These are phyloP conservation scores for Vitis rupestris DNA, from an alignment of 164 flowering plant genomes.

Conservation along the genomic window DNA sequence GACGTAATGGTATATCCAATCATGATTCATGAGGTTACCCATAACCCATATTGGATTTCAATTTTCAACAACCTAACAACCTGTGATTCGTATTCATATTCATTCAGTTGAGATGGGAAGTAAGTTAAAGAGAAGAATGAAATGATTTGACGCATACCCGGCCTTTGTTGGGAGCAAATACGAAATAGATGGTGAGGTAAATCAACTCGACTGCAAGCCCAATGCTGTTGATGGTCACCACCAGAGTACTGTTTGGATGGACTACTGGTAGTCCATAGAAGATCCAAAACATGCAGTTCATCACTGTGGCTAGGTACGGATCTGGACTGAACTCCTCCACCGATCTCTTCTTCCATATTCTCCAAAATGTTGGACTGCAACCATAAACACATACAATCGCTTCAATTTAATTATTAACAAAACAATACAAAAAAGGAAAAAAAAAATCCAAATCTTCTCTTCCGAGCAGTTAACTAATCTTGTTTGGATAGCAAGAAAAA, in stretches of 20 bases:
- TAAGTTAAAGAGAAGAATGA: background rate
- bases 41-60: too few species aligned
- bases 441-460: too few species aligned
- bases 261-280: constrained; percentile 44
- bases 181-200: constrained; percentile 36
- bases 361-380: constrained; percentile 47
- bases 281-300: constrained; percentile 43
- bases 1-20: too few species aligned
- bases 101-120: background rate
- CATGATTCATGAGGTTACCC: too few species aligned
- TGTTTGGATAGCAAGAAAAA: background rate
- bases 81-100: too few species aligned
- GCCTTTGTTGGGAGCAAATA: constrained; percentile 19
- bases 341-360: constrained; percentile 31
- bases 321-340: constrained; percentile 36
- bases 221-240: constrained; percentile 46
- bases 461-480: too few species aligned
- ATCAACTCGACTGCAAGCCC: constrained; percentile 41
- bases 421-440: too few species aligned
- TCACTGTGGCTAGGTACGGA: constrained; percentile 30
- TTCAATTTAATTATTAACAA: background rate
- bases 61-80: too few species aligned
- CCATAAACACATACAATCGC: background rate
- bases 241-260: constrained; percentile 45
- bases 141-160: constrained; percentile 30